phyloP scores from a whole-genome alignment of 169 alveolate species.

The Eimeria necatrix region DNA sequence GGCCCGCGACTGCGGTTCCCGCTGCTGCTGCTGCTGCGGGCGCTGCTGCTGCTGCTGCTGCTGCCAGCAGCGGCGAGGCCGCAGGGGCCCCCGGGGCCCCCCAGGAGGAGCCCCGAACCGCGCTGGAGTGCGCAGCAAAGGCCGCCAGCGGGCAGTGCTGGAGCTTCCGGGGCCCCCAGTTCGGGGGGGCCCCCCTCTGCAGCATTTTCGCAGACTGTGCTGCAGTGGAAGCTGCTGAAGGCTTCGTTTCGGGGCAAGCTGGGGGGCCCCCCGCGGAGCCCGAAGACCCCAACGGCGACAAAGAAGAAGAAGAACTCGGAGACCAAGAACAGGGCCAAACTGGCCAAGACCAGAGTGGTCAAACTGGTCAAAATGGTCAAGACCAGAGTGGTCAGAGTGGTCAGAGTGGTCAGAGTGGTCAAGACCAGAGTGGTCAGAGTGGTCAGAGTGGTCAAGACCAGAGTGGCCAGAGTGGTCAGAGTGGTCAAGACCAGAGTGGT shows the following conservation, averaged over 20 bases:
- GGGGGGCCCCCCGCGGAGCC: background rate
- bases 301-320: background rate
- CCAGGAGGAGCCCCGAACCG: background rate
- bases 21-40: background rate
- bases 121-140: constrained; percentile 15
- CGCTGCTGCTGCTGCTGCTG: background rate
- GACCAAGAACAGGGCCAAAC: too few relatives aligned
- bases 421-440: too few relatives aligned
- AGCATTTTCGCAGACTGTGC: background rate
- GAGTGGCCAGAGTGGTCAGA: too few relatives aligned
- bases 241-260: constrained; percentile 19
- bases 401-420: too few relatives aligned
- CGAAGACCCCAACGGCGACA: background rate
- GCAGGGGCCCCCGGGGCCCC: too few relatives aligned
- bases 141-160: constrained; percentile 24
- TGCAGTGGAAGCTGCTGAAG: background rate
- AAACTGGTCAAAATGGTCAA: too few relatives aligned
- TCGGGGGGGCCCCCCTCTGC: background rate
- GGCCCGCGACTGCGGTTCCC: background rate
- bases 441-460: too few relatives aligned
- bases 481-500: too few relatives aligned
- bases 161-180: background rate
- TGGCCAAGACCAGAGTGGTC: too few relatives aligned
- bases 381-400: too few relatives aligned
- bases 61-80: background rate